A percentile compares a stretch with the other conserved stretches of the same genome.
Evolutionary conservation across 352 stramenopile species (phyloP).

Genomic region (Globisporangium cystogenes): DNA sequence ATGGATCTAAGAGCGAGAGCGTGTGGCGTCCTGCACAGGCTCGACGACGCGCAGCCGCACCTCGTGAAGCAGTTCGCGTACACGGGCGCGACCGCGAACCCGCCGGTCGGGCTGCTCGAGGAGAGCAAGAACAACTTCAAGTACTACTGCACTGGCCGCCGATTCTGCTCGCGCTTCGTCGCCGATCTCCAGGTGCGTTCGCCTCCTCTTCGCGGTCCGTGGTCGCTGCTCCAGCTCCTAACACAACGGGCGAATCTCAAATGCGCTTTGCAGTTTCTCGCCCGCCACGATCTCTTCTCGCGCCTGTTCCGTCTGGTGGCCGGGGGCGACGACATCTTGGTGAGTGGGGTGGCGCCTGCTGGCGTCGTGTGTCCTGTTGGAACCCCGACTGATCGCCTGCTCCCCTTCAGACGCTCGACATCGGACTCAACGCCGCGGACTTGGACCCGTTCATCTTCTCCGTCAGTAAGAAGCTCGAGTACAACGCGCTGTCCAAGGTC

Average conservation of each 20-base stretch:
- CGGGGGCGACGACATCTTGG: constrained; percentile 15
- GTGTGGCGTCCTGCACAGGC: constrained; percentile 13
- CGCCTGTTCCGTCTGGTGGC: constrained; percentile 41
- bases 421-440: constrained; percentile 48
- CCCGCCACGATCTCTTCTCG: constrained; percentile 63
- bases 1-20: not conserved
- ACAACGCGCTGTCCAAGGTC: constrained; percentile 55
- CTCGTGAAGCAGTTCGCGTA: constrained; percentile 72
- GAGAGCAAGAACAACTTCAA: constrained; percentile 78
- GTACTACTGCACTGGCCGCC: constrained; percentile 80
- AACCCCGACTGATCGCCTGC: not conserved
- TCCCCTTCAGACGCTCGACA: constrained; percentile 47
- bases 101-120: constrained; percentile 56
- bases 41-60: constrained; percentile 58
- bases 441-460: constrained; percentile 69
- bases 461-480: constrained; percentile 71
- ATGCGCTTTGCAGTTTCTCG: constrained; percentile 26
- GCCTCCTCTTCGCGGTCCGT: not conserved
- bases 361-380: not conserved
- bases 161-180: constrained; percentile 71
- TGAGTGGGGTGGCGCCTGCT: not conserved
- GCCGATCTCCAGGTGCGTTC: constrained; percentile 48
- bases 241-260: too few relatives aligned
- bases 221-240: not conserved
- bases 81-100: constrained; percentile 53